Base-by-base conservation (phyloP, 2,329 filamentous ascomycete species). In the Helotiales sp. region DNA sequence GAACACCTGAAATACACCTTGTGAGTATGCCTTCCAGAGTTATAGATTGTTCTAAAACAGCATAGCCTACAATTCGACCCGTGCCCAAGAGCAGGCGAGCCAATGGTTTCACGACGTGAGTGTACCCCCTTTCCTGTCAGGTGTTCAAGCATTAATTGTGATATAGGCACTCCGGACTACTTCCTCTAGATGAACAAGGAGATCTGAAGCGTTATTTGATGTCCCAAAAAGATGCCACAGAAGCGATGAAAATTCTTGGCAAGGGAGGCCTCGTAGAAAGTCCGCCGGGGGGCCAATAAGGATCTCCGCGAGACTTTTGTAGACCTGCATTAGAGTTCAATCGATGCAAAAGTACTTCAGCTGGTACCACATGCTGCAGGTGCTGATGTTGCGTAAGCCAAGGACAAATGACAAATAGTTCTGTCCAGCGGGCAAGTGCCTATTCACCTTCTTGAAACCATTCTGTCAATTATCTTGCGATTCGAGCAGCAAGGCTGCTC, bases 1-100 rank as follows among this genome's bases (percentile, higher is more conserved):
- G 95, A 99, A 79, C 93, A 98, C 75, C 80, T 99, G 73, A 98
- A 99, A 81, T 99, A 98, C 78, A 98, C 95, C 71, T 98, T 99
- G 93, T 97, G 84, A 76, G 92, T 87, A 46, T 49, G 24, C 33
- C 27, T 19, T 3, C 17, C 42, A 10, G 31, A 29, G 46, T 19
- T 29, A 24, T 13, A 24, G 15, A 27, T 52, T 54, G 49, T 56
- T 61, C 70, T 76, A 65, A 75, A 22, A 48, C 33, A n/a, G 27
- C 58, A 19, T 70, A 99, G 95, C 88, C 80, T 99, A 77, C 95
- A 99, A 87, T 99, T 98, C 76, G 95, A 99, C 73, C 95, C 95
- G 55, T 98, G 95, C 82, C 95, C 95, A 57, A 87, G 95, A 76
- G 93, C 95, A 66, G 95, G 95, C 69, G 95, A 99, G 75, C 95